Evolutionary conservation across 164 flowering plant genomes (phyloP).

Genomic region (Saururus chinensis): DNA sequence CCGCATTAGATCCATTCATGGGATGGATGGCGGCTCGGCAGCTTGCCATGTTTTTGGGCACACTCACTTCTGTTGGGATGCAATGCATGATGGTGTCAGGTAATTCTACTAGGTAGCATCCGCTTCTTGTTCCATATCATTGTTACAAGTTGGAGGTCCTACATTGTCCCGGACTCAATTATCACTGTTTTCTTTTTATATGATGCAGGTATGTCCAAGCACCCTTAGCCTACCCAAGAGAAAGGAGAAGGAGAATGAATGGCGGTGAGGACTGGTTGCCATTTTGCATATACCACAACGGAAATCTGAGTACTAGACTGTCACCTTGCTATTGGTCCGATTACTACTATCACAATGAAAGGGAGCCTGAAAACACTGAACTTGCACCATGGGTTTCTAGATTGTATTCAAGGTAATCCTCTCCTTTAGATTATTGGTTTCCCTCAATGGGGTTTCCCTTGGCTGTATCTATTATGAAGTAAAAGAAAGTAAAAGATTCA

Average conservation of each 20-base stretch:
- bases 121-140: background rate
- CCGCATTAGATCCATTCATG: constrained; percentile 64
- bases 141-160: no score
- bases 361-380: constrained; percentile 11
- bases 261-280: constrained; percentile 75
- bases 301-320: constrained; percentile 24
- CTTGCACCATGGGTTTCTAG: constrained; percentile 12
- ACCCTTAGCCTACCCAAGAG: constrained; percentile 83
- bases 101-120: constrained; percentile 29
- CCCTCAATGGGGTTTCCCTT: background rate
- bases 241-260: constrained; percentile 42
- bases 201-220: constrained; percentile 70
- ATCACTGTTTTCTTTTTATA: background rate
- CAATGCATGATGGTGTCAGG: constrained; percentile 74
- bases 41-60: constrained; percentile 81
- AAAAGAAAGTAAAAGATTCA: background rate
- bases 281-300: constrained; percentile 47
- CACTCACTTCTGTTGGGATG: constrained; percentile 89
- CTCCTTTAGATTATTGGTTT: background rate
- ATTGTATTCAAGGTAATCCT: constrained; percentile 13
- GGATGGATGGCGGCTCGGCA: constrained; percentile 24
- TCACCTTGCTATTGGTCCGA: constrained; percentile 8
- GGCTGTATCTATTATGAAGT: background rate
- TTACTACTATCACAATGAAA: background rate
- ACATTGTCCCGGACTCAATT: background rate